Evolutionary conservation across 495 filamentous ascomycete genomes (phyloP), one percentile per base, ranked within the genome.

Genomic region (Daldinia vernicosa): DNA sequence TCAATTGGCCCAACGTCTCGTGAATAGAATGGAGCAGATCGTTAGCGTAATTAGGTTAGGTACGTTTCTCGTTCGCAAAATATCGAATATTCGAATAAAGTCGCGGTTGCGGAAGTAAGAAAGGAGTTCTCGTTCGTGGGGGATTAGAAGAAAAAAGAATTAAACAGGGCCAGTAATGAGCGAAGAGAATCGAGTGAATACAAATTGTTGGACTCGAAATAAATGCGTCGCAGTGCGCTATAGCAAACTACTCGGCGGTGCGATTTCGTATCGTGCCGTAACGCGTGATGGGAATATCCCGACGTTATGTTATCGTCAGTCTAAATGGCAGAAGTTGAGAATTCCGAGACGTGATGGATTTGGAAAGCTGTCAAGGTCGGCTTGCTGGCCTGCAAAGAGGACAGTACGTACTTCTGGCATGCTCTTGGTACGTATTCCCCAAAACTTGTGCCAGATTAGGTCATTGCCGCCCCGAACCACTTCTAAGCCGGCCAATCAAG

Each of bases 171-270:
- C 8, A 66, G 17, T 63, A 73, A 73, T 63, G 71, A 74, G 71
- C 54, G 71, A 74, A 70, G 54, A 74, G 71, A 74, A 74, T 66
- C 61, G 60, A 73, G 70, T 69, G 30, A 40, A 39, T 60, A 59
- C 4, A 47, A 60, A 71, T 63, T 53, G 60, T 47, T 65, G 62
- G 60, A 61, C 60, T 27, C 30, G 55, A 64, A 53, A 57, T 26
- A 67, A 61, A 68, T 60, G 45, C 60, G 60, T 61, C 55, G 55
- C 39, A 56, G 63, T 66, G 11, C 33, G 53, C 32, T 47, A 50
- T 57, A 14, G 14, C 51, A 14, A 57, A 40, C 14, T 33, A 45
- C n/a, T 52, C 32, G 32, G 63, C 15, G 6, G 11, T 50, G 24
- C 63, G 53, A 62, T 66, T 55, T 62, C 17, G 47, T 65, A 28